A percentile compares a stretch with the other conserved stretches of the same genome.
These are phyloP conservation scores for Cardamine resedifolia DNA, from an alignment of 345 rosid species.

Conservation along the genomic window DNA sequence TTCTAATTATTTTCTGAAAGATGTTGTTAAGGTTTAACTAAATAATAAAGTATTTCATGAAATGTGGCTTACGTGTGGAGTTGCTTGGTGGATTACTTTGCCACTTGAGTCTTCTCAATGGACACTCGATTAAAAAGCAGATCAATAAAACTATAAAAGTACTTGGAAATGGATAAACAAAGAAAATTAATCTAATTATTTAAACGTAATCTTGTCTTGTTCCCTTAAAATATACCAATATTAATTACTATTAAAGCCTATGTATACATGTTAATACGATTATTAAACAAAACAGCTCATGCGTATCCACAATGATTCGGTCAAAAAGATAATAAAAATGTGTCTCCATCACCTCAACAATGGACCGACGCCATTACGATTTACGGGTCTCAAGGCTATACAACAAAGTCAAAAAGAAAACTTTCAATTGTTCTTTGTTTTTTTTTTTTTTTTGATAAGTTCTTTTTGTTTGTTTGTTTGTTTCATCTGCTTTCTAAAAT, in stretches of 20 bases:
- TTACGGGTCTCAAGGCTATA: conserved; percentile 4
- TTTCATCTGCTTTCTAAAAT: not conserved
- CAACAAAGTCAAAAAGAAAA: conserved; percentile 11
- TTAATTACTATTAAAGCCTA: not conserved
- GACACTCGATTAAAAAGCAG: conserved; percentile 22
- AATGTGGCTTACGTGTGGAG: conserved; percentile 34
- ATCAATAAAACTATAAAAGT: not conserved
- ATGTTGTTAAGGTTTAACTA: not conserved
- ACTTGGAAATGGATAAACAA: conserved; percentile 1
- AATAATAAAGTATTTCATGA: not conserved
- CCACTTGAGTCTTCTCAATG: conserved; percentile 34
- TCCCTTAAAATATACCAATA: conserved; percentile 17
- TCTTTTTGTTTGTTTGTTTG: not conserved
- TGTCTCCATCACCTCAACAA: conserved; percentile 3
- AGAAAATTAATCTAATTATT: not conserved
- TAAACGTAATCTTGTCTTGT: conserved; percentile 26
- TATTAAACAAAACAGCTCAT: conserved; percentile 21
- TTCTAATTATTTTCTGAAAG: not conserved
- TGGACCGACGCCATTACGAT: conserved; percentile 7
- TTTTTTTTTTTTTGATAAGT: too few relatives aligned
- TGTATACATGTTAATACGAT: conserved; percentile 6
- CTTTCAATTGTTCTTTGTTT: not conserved
- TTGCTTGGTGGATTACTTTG: conserved; percentile 28
- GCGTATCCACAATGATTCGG: conserved; percentile 35
- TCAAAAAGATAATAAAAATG: conserved; percentile 24